Percentiles rank a stretch among this genome's conserved stretches.
Evolutionary conservation across 176 grass and related monocot genomes (phyloP).

Genomic region (Themeda triandra): DNA sequence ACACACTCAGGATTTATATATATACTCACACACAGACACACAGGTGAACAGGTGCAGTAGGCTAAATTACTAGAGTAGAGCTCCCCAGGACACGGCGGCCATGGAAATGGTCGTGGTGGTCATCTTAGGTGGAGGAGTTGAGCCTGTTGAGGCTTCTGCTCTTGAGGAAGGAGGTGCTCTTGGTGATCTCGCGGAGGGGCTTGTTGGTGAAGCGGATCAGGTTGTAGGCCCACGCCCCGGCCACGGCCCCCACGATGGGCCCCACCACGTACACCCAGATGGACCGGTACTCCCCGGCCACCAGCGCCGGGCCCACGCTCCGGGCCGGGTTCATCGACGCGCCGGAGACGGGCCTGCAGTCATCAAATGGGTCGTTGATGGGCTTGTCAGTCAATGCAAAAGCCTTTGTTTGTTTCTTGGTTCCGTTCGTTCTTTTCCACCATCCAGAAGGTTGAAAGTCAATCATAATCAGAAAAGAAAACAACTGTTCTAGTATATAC

Average conservation of each 20-base stretch:
- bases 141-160: conserved; percentile 54
- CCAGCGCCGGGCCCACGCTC: conserved; percentile 65
- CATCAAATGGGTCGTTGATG: background rate
- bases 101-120: too few species aligned
- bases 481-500: too few species aligned
- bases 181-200: conserved; percentile 89
- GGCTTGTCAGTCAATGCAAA: background rate
- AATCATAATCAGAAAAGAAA: too few species aligned
- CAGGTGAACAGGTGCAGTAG: too few species aligned
- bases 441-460: too few species aligned
- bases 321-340: conserved; percentile 93
- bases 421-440: too few species aligned
- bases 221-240: conserved; percentile 92
- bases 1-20: too few species aligned
- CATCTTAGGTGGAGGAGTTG: conserved; percentile 10
- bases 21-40: too few species aligned
- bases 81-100: too few species aligned
- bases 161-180: conserved; percentile 83
- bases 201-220: conserved; percentile 98
- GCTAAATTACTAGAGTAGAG: too few species aligned
- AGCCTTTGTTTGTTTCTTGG: background rate
- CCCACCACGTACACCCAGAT: conserved; percentile 92
- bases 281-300: conserved; percentile 45
- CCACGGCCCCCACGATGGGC: conserved; percentile 55
- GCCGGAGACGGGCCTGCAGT: conserved; percentile 57